Percentiles rank a stretch among this genome's conserved stretches.
Evolutionary conservation across 2,329 filamentous ascomycete species (phyloP).

Genomic region (Dactylellina parvicollis): DNA sequence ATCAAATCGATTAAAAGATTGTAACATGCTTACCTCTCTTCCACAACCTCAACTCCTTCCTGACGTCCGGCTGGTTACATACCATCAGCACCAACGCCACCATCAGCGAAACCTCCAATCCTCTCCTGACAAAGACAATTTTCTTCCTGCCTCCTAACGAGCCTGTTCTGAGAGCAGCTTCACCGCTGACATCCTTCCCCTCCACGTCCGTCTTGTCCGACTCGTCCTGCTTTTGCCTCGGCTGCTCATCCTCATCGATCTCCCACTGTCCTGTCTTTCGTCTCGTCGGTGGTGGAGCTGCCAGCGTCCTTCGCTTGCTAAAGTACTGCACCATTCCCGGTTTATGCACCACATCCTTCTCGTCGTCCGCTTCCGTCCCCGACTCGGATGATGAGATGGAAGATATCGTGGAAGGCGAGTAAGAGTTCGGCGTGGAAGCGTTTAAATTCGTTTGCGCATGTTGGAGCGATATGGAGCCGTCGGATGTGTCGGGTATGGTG

Average conservation of each 20-base stretch:
- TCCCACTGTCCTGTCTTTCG: constrained; percentile 56
- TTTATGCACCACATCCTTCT: constrained; percentile 54
- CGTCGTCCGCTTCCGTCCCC: constrained; percentile 58
- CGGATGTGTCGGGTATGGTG: constrained; percentile 13
- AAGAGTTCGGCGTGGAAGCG: neutral
- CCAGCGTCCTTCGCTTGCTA: constrained; percentile 45
- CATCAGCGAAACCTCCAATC: constrained; percentile 56
- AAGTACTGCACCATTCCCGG: constrained; percentile 38
- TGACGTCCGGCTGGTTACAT: constrained; percentile 53
- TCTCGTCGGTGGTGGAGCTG: constrained; percentile 56
- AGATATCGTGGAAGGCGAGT: constrained; percentile 36
- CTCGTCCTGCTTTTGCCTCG: constrained; percentile 51
- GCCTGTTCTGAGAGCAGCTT: constrained; percentile 27
- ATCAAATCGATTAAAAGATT: constrained; percentile 36
- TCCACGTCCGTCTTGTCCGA: constrained; percentile 50
- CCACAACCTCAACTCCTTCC: constrained; percentile 55
- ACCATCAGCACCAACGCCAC: constrained; percentile 55
- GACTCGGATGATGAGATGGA: constrained; percentile 61
- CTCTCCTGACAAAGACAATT: constrained; percentile 57
- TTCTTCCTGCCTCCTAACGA: constrained; percentile 53
- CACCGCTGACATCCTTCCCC: constrained; percentile 30
- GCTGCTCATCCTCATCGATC: constrained; percentile 56
- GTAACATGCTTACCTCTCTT: constrained; percentile 55
- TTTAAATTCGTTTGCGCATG: constrained; percentile 48
- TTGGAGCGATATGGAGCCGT: constrained; percentile 36